These are phyloP conservation scores for Phytophthora cryptogea DNA, from an alignment of 352 stramenopile species.

Conservation along the genomic window DNA sequence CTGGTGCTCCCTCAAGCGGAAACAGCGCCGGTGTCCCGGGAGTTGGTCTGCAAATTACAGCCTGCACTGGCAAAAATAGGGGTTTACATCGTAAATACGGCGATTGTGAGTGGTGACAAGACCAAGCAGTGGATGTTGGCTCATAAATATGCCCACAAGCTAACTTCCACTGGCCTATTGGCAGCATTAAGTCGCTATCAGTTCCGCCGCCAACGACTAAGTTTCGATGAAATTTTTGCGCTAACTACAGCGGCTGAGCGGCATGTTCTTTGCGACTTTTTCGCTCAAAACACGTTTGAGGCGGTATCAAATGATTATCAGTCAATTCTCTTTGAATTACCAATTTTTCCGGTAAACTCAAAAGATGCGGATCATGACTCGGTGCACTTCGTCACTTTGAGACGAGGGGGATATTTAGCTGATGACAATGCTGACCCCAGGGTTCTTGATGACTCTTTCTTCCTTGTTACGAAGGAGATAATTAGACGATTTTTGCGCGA, in stretches of 20 bases:
- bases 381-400: conserved; percentile 32
- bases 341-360: conserved; percentile 50
- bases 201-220: conserved; percentile 29
- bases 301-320: conserved; percentile 42
- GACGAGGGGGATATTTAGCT: conserved; percentile 46
- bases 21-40: conserved; percentile 6
- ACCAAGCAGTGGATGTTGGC: conserved; percentile 49
- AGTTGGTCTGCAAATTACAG: conserved; percentile 27
- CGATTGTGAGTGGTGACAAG: conserved; percentile 45
- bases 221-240: conserved; percentile 50
- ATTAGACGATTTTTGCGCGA: conserved; percentile 54
- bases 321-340: conserved; percentile 48
- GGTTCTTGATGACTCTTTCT: conserved; percentile 61
- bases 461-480: conserved; percentile 36
- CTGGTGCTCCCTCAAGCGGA: conserved; percentile 40
- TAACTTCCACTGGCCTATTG: conserved; percentile 53
- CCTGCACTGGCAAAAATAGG: conserved; percentile 45
- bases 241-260: conserved; percentile 27
- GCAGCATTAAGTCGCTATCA: conserved; percentile 42
- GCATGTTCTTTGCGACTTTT: conserved; percentile 48
- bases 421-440: conserved; percentile 44
- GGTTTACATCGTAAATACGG: conserved; percentile 49
- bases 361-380: conserved; percentile 1
- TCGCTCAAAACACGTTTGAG: conserved; percentile 41
- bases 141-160: conserved; percentile 44